Evolutionary conservation across 2,329 filamentous ascomycete species (phyloP).

Genomic region (Macrophomina pseudophaseolina): DNA sequence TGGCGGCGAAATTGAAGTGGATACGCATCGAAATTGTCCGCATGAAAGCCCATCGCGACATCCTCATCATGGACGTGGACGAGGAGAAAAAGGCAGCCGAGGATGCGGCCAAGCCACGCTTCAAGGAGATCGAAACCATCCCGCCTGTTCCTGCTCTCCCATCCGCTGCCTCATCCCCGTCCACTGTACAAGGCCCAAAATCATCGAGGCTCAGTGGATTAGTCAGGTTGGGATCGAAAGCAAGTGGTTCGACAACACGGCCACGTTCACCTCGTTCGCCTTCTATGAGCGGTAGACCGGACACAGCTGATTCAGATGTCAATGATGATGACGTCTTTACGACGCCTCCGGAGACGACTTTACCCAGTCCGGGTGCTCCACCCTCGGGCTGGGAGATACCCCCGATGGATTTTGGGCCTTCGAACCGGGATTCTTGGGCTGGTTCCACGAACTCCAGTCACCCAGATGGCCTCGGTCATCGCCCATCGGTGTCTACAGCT

Average conservation of each 20-base stretch:
- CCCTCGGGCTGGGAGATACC: slow-evolving; percentile 38
- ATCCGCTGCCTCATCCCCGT: slow-evolving; percentile 17
- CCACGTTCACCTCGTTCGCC: slow-evolving; percentile 40
- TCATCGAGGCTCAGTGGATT: slow-evolving; percentile 40
- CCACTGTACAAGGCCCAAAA: slow-evolving; percentile 4
- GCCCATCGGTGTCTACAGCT: slow-evolving; percentile 40
- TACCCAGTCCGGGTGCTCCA: slow-evolving; percentile 42
- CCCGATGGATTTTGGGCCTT: slow-evolving; percentile 40
- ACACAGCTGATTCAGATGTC: slow-evolving; percentile 30
- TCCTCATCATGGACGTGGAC: slow-evolving; percentile 81
- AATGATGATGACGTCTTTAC: slow-evolving; percentile 49
- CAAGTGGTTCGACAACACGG: slow-evolving; percentile 35
- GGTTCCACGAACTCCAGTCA: slow-evolving; percentile 25
- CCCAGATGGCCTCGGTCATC: slow-evolving; percentile 35
- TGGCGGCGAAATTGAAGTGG: slow-evolving; percentile 91
- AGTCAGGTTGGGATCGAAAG: slow-evolving; percentile 43
- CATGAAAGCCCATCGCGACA: slow-evolving; percentile 87
- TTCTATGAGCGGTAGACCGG: slow-evolving; percentile 35
- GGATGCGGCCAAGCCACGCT: slow-evolving; percentile 36
- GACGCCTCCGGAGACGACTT: slow-evolving; percentile 51
- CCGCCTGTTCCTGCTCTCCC: neutral
- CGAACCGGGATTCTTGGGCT: slow-evolving; percentile 22
- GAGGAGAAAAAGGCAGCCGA: slow-evolving; percentile 65
- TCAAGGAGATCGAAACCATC: slow-evolving; percentile 29
- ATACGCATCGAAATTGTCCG: slow-evolving; percentile 93